Evolutionary conservation across 306 rosid species (phyloP), one percentile per base, ranked within the genome.

Genomic region (Malus fusca): DNA sequence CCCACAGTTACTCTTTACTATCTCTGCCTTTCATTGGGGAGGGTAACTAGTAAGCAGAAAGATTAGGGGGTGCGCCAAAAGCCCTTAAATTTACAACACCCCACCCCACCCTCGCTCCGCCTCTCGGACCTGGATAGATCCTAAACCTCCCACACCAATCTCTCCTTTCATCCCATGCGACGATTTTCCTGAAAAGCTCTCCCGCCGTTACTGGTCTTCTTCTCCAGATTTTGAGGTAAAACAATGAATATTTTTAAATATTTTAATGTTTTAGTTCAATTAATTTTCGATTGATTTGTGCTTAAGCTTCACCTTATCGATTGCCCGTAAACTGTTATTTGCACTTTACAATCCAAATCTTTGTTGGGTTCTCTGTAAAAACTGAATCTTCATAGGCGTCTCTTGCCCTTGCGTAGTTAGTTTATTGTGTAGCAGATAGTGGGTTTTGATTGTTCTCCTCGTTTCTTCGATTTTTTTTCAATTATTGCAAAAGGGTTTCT

Each of bases 151-250:
- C 35, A 14, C 67, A 18, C n/a, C 75, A 17, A 66, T 21, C 80
- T 71, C 74, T 63, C 55, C 53, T 26, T 75, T 46, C 68, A 26
- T 48, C 52, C 59, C 33, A 12, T 62, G 81, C 43, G 67, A 77
- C 55, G 4, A 46, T 69, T 48, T 8, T 51, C 66, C 68, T 44
- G 74, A 69, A 63, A 40, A 31, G 62, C 18, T 61, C 55, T 77
- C 69, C 48, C 13, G 48, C 66, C 66, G 25, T 52, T 62, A 72
- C 66, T 72, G 22, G 22, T 68, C 74, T 23, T 78, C 65, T 46
- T 74, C 70, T n/a, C 69, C 82, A 62, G 66, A 69, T 42, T 80
- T 82, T 60, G 68, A 74, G 87, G 83, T 83, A 76, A 69, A 26
- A 15, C 53, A 48, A 23, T 72, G 22, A 19, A 35, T 31, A 3